Percentiles rank a stretch among this genome's conserved stretches.
phyloP scores from a whole-genome alignment of 805 yeast species.

The Sporopachydermia quercuum region DNA sequence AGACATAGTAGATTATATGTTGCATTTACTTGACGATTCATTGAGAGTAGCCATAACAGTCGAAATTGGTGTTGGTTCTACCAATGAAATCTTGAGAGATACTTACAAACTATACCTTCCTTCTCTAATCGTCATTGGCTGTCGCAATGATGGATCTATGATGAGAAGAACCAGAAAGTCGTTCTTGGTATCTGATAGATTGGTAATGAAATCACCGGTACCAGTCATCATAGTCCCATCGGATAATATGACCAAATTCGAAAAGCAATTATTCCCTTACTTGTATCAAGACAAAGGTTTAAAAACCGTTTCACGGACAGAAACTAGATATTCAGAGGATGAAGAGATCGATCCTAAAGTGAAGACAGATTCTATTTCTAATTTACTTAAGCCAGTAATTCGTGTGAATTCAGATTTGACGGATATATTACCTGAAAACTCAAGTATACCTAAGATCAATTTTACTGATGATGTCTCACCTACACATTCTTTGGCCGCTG shows the following conservation, averaged over 20 bases:
- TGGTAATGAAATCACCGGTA: slow-evolving; percentile 47
- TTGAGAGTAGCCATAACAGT: slow-evolving; percentile 36
- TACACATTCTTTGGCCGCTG: background rate
- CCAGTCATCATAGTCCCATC: slow-evolving; percentile 53
- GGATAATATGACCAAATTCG: slow-evolving; percentile 2
- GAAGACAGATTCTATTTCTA: background rate
- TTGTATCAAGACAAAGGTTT: background rate
- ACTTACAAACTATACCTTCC: slow-evolving; percentile 50
- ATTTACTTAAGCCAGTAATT: background rate
- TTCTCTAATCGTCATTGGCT: slow-evolving; percentile 37
- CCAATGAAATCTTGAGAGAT: slow-evolving; percentile 41
- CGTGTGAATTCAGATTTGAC: background rate
- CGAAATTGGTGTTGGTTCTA: slow-evolving; percentile 45
- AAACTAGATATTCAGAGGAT: too few species aligned
- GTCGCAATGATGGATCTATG: slow-evolving; percentile 26
- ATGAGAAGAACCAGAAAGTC: slow-evolving; percentile 47
- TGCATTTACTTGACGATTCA: slow-evolving; percentile 30
- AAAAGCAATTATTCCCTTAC: background rate
- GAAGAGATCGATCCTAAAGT: background rate
- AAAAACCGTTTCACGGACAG: background rate
- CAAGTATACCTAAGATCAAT: background rate
- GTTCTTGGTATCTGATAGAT: slow-evolving; percentile 45
- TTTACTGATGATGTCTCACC: background rate
- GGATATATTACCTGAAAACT: background rate
- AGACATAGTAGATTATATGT: slow-evolving; percentile 37